phyloP scores from a whole-genome alignment of 208 protist species.

The Trypanosoma caninum region DNA sequence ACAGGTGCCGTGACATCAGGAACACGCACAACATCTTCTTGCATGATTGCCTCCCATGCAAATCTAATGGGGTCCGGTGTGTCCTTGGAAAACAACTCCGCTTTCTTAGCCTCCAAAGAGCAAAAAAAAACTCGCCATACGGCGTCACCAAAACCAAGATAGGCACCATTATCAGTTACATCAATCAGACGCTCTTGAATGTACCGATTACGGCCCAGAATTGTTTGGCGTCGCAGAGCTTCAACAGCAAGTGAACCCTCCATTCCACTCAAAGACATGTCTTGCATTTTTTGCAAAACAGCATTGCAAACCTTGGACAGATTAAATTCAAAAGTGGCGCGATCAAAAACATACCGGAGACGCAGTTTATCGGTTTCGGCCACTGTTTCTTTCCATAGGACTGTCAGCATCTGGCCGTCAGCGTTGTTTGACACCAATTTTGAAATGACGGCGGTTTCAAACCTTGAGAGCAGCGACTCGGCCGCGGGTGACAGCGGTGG shows the following conservation, averaged over 20 bases:
- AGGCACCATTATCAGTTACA: conserved; percentile 37
- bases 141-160: conserved; percentile 61
- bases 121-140: conserved; percentile 71
- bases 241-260: conserved; percentile 60
- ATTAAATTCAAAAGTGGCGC: conserved; percentile 37
- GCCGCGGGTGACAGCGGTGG: conserved; percentile 59
- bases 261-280: conserved; percentile 30
- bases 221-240: conserved; percentile 62
- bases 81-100: conserved; percentile 28
- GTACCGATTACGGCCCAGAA: conserved; percentile 56
- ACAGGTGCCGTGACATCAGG: conserved; percentile 66
- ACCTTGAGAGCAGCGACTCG: conserved; percentile 49
- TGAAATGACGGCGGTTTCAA: conserved; percentile 49
- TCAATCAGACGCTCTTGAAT: conserved; percentile 48
- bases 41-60: conserved; percentile 65
- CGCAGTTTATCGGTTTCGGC: conserved; percentile 29
- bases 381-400: conserved; percentile 41
- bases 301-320: conserved; percentile 20
- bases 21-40: conserved; percentile 52
- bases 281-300: conserved; percentile 9
- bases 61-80: conserved; percentile 37
- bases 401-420: conserved; percentile 18
- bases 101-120: conserved; percentile 42
- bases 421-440: conserved; percentile 20
- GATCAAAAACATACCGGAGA: conserved; percentile 48